Percentiles rank a stretch among this genome's conserved stretches.
These are phyloP conservation scores for Tetrahymena thermophila DNA, from an alignment of 73 alveolate species.

Conservation along the genomic window DNA sequence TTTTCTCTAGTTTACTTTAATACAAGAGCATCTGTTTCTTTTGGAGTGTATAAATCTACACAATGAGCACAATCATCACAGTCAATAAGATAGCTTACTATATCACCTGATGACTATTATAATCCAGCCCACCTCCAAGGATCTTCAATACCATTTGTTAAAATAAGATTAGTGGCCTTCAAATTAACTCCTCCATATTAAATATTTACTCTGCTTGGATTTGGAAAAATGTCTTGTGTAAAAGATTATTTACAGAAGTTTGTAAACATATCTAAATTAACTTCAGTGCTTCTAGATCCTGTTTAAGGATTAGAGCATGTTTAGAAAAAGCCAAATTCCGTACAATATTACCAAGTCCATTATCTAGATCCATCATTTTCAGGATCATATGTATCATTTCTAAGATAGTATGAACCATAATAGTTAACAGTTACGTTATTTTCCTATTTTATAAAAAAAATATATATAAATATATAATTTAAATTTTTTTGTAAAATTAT, in stretches of 20 bases:
- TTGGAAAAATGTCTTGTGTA: constrained; percentile 13
- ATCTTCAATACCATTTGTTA: constrained; percentile 66
- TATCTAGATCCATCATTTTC: constrained; percentile 6
- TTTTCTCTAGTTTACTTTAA: constrained; percentile 47
- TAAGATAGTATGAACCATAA: constrained; percentile 30
- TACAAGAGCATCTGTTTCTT: constrained; percentile 48
- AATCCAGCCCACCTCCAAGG: constrained; percentile 75
- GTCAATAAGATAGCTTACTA: constrained; percentile 41
- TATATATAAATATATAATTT: background rate
- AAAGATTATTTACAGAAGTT: background rate
- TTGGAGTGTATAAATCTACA: constrained; percentile 68
- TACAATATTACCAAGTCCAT: constrained; percentile 38
- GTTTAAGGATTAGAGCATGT: constrained; percentile 25
- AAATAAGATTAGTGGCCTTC: constrained; percentile 48
- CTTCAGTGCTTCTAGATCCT: background rate
- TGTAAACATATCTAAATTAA: background rate
- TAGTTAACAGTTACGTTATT: background rate
- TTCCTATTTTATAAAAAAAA: background rate
- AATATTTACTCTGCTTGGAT: constrained; percentile 50
- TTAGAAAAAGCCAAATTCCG: constrained; percentile 39
- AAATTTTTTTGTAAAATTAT: no score
- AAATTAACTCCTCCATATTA: constrained; percentile 35
- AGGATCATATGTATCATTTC: constrained; percentile 15
- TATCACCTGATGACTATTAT: constrained; percentile 14
- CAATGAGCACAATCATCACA: constrained; percentile 78